Percentiles rank a stretch among this genome's conserved stretches.
These are phyloP conservation scores for Acanthochlamys bracteata DNA, from an alignment of 106 monocot species.

Conservation along the genomic window DNA sequence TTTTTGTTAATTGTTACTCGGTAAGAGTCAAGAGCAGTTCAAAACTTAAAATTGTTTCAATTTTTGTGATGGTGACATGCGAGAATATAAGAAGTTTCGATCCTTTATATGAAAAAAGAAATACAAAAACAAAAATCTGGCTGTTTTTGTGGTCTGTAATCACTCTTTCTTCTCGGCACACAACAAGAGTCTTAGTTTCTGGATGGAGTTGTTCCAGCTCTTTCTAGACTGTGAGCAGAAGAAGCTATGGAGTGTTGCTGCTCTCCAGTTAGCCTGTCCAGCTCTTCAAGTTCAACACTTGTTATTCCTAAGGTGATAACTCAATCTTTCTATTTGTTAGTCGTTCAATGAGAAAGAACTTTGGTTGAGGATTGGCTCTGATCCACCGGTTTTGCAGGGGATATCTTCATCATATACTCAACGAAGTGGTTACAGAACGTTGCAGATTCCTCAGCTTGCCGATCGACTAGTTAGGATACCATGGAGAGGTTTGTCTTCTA, in stretches of 20 bases:
- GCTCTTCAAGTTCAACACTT: neutral
- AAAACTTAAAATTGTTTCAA: no score
- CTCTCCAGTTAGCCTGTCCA: neutral
- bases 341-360: neutral
- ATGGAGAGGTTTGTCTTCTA: slow-evolving; percentile 9
- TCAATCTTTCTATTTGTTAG: neutral
- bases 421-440: slow-evolving; percentile 13
- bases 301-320: neutral
- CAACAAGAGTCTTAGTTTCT: no score
- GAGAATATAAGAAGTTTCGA: no score
- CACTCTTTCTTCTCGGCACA: no score
- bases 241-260: neutral
- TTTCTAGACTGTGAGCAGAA: neutral
- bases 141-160: no score
- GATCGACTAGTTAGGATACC: slow-evolving; percentile 7
- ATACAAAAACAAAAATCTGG: no score
- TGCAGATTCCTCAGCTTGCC: slow-evolving; percentile 17
- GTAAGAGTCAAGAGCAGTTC: no score
- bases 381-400: slow-evolving; percentile 21
- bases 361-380: neutral
- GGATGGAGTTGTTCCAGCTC: no score
- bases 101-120: no score
- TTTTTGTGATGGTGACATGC: no score
- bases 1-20: neutral
- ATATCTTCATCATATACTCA: slow-evolving; percentile 24